Base-by-base conservation (phyloP, 129 eudicot species). In the Ambrosia trifida region DNA sequence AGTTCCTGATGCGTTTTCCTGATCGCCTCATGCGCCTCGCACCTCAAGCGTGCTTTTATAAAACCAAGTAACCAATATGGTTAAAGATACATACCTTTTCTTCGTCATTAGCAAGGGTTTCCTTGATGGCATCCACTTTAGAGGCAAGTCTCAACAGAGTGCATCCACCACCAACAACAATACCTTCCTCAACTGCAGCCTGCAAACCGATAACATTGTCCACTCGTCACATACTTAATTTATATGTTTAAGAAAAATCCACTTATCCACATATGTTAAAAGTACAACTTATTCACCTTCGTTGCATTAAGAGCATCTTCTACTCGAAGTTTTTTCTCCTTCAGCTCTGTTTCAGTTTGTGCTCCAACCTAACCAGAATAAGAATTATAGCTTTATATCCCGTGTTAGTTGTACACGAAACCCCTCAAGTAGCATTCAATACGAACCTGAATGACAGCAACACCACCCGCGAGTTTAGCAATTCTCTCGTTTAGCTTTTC, bases 171-270 rank as follows among this genome's bases (percentile, higher is more conserved):
- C 97, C 97, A 20, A 85, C 91, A 60, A 91, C 96, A 58, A 88
- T 84, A 9, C 98, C 95, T 83, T 89, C 98, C 79, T 92, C 98
- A 41, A 92, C 95, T 65, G 95, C 98, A 17, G 98, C 98, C 96
- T 88, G 80, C 8, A 65, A 68, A 64, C 33, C 57, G 28, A 68
- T 64, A 65, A 20, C 12, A 11, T 49, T 6, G 5, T n/a, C 9
- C 67, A 61, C 4, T 16, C 46, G 16, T 16, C 12, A 13, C 11
- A 32, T 10, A 4, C 33, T 40, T 6, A 10, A 40, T 40, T 40
- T 2, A 40, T 6, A 10, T 8, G 44, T 13, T 32, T 13, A 4
- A 36, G 1, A 47, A 47, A 5, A 47, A 47, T 47, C 17, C 12
- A 47, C 2, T 12, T n/a, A 47, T 47, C 17, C 12, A 47, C 2